Evolutionary conservation across 306 rosid species (phyloP), one percentile per base, ranked within the genome.

Genomic region (Gleditsia sinensis): DNA sequence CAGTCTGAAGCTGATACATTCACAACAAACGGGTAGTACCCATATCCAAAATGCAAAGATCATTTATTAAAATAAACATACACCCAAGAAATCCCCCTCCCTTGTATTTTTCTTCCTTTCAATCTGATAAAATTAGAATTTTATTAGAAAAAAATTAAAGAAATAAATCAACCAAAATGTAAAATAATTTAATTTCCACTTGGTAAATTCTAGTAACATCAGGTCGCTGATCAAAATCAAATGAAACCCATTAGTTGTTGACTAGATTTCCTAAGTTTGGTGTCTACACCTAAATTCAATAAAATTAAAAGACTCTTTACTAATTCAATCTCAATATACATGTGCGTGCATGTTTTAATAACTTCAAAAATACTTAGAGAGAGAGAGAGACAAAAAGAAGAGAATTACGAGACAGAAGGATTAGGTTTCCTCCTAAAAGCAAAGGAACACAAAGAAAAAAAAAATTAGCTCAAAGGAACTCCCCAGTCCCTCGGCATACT

Each of bases 311-410:
- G 13, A 49, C 53, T 55, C 17, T 66, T 45, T 28, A 3, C 24
- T 43, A 63, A 16, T 76, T 64, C 66, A 65, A 81, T 36, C 50
- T 64, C 59, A 71, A 69, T 21, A 61, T 6, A 61, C 16, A 34
- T 17, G 6, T 7, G 8, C 37, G n/a, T 1, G 30, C 48, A 34
- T 36, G 19, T 10, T 5, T 60, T 60, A 46, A 9, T 17, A 7
- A 14, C 6, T 5, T 56, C 27, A 20, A 30, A 62, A 36, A 62
- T 55, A 25, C n/a, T 11, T 8, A 51, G 6, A 21, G 3, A 0
- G n/a, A n/a, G n/a, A n/a, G n/a, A n/a, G n/a, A n/a, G n/a, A n/a
- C n/a, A n/a, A n/a, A n/a, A n/a, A n/a, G 32, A 53, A 30, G 24
- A 33, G 25, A 55, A 16, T 7, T 51, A 16, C 23, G 9, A 17